Evolutionary conservation across 371 early-diverging fungal genomes (phyloP).

Genomic region (Mortierella sp.): DNA sequence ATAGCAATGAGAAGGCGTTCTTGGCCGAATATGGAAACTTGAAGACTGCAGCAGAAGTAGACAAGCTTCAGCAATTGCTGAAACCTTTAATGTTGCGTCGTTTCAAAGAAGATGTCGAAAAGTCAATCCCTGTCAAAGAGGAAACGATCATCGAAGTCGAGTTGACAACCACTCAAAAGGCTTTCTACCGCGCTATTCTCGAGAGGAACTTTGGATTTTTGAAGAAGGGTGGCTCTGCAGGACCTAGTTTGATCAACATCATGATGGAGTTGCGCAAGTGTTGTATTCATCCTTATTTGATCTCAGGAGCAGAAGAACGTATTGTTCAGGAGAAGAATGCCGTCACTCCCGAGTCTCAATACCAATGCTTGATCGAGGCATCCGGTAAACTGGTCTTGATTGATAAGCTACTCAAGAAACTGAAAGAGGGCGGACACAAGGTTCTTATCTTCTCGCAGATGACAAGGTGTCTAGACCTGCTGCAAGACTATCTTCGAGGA

Average conservation of each 20-base stretch:
- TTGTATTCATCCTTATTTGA: constrained; percentile 88
- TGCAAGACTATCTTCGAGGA: constrained; percentile 89
- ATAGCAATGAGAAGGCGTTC: constrained; percentile 74
- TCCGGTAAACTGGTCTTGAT: constrained; percentile 92
- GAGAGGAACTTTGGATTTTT: constrained; percentile 90
- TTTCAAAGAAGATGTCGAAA: constrained; percentile 90
- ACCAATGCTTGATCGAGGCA: constrained; percentile 81
- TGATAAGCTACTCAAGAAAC: constrained; percentile 86
- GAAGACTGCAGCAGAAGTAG: constrained; percentile 83
- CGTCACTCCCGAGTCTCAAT: constrained; percentile 71
- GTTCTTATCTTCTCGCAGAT: constrained; percentile 97
- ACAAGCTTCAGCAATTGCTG: constrained; percentile 70
- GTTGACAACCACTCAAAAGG: constrained; percentile 85
- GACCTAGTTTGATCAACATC: constrained; percentile 54
- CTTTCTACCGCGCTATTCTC: constrained; percentile 90
- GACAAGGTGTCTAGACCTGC: constrained; percentile 86
- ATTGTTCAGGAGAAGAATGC: constrained; percentile 73
- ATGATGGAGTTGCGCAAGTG: constrained; percentile 90
- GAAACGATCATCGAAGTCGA: constrained; percentile 92
- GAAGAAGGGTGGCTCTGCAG: constrained; percentile 63
- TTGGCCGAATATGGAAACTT: constrained; percentile 81
- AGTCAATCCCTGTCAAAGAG: constrained; percentile 85
- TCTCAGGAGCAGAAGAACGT: constrained; percentile 89
- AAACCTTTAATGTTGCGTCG: constrained; percentile 83
- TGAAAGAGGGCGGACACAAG: constrained; percentile 87